phyloP scores from a whole-genome alignment of 441 rosid genomes.

The Gossypium laxum region DNA sequence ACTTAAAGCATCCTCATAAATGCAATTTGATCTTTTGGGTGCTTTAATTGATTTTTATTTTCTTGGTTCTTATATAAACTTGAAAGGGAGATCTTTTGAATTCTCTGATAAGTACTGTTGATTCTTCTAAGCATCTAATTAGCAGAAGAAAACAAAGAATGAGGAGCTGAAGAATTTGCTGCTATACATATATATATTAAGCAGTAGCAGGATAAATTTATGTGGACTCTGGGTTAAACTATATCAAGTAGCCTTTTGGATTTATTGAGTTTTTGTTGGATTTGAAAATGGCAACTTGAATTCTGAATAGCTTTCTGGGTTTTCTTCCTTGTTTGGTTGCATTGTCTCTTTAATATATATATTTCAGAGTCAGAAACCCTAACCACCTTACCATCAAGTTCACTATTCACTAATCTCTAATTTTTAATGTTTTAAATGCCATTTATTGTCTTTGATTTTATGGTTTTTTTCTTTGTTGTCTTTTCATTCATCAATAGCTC shows the following conservation, averaged over 20 bases:
- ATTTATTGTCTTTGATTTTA: constrained; percentile 31
- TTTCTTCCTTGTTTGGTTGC: constrained; percentile 30
- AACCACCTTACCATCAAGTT: constrained; percentile 25
- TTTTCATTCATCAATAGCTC: constrained; percentile 36
- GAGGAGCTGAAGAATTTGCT: constrained; percentile 16
- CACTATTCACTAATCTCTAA: constrained; percentile 24
- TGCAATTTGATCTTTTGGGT: not conserved
- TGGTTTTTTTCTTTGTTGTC: constrained; percentile 37
- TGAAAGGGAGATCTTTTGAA: constrained; percentile 1
- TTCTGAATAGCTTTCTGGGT: constrained; percentile 28
- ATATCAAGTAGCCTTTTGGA: constrained; percentile 36
- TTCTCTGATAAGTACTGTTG: constrained; percentile 6
- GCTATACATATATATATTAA: constrained; percentile 13
- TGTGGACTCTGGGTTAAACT: constrained; percentile 53
- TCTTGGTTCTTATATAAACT: not conserved
- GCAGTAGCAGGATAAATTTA: constrained; percentile 17
- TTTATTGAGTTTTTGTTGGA: constrained; percentile 35
- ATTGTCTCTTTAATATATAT: constrained; percentile 28
- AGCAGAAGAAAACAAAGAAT: constrained; percentile 22
- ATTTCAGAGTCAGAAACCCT: constrained; percentile 32
- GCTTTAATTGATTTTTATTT: not conserved
- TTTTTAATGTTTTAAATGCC: constrained; percentile 20
- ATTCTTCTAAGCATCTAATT: constrained; percentile 18
- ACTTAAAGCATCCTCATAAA: not conserved
- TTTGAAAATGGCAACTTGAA: constrained; percentile 34